Evolutionary conservation across 2,329 filamentous ascomycete genomes (phyloP).

Genomic region (Diatrype stigma): DNA sequence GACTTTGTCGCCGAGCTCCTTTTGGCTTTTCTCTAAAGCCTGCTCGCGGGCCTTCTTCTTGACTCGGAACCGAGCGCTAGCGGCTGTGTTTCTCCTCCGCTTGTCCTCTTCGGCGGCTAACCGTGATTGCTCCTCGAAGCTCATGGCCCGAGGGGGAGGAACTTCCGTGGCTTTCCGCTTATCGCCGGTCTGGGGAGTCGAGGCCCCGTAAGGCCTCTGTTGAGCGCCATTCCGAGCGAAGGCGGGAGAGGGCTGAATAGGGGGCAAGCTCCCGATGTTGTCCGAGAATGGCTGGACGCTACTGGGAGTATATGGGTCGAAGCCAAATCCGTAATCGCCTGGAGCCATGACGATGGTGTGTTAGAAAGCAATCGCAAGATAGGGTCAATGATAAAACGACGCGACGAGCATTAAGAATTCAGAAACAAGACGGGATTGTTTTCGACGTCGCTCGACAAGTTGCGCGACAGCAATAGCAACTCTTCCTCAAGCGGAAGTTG

Average conservation of each 20-base stretch:
- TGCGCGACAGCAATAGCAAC: background rate
- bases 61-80: constrained; percentile 81
- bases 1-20: constrained; percentile 80
- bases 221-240: constrained; percentile 38
- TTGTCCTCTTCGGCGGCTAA: constrained; percentile 84
- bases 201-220: constrained; percentile 29
- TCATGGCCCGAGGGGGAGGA: constrained; percentile 41
- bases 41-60: constrained; percentile 97
- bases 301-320: constrained; percentile 48
- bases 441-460: background rate
- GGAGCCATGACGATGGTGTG: constrained; percentile 47
- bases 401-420: constrained; percentile 16
- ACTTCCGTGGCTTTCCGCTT: constrained; percentile 41
- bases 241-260: constrained; percentile 49
- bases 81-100: constrained; percentile 82
- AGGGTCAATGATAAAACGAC: constrained; percentile 18
- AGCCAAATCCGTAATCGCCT: constrained; percentile 57
- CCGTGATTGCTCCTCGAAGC: constrained; percentile 67
- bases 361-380: constrained; percentile 31
- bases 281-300: constrained; percentile 43
- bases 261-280: constrained; percentile 37
- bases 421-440: too few relatives aligned
- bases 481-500: background rate
- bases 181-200: constrained; percentile 30
- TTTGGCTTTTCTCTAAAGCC: constrained; percentile 74